Percentiles rank a stretch among this genome's conserved stretches.
These are phyloP conservation scores for Trypanosoma scelopori DNA, from an alignment of 208 protist species.

Conservation along the genomic window DNA sequence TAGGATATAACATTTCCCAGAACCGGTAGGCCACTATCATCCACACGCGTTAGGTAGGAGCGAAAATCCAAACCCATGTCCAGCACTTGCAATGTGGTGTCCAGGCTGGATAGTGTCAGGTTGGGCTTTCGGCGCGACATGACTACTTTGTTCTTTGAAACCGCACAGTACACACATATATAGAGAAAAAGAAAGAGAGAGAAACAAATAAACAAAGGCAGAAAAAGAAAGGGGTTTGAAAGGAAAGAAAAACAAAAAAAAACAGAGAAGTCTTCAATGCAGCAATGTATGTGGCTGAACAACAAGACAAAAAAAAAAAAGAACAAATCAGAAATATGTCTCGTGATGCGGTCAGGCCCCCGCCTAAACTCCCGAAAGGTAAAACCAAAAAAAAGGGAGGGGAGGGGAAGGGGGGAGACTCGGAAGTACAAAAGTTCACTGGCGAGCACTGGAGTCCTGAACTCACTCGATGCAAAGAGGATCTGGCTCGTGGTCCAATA, in stretches of 20 bases:
- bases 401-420: no score
- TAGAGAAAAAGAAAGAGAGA: slow-evolving; percentile 28
- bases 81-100: slow-evolving; percentile 66
- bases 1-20: slow-evolving; percentile 84
- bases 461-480: no score
- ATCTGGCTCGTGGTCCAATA: no score
- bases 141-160: slow-evolving; percentile 10
- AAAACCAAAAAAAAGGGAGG: no score
- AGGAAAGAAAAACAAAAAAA: slow-evolving; percentile 18
- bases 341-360: no score
- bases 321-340: no score
- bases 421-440: no score
- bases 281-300: no score
- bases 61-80: slow-evolving; percentile 89
- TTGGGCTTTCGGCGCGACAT: slow-evolving; percentile 69
- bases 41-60: slow-evolving; percentile 74
- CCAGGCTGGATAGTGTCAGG: slow-evolving; percentile 44
- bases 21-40: slow-evolving; percentile 67
- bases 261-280: no score
- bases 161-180: no score
- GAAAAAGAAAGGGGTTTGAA: slow-evolving; percentile 5
- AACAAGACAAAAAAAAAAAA: no score
- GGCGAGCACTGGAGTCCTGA: no score
- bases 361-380: slow-evolving; percentile 1
- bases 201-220: slow-evolving; percentile 15